A percentile compares a stretch with the other conserved stretches of the same genome.
Evolutionary conservation across 495 filamentous ascomycete genomes (phyloP).

Genomic region (Neurospora intermedia): DNA sequence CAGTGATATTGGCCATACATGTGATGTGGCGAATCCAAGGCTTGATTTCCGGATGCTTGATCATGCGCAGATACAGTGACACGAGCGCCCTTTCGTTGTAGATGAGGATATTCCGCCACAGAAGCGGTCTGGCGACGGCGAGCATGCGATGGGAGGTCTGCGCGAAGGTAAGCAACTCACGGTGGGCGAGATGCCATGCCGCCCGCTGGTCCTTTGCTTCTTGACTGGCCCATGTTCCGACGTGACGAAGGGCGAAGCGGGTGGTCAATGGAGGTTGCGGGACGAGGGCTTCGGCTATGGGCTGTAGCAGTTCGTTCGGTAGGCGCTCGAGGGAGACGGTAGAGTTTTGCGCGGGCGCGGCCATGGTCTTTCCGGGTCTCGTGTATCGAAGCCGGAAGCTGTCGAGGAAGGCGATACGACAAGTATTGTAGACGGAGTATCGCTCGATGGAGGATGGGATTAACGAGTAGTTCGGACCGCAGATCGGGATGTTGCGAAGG

Average conservation of each 20-base stretch:
- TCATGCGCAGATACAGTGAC: conserved; percentile 12
- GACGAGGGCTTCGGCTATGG: conserved; percentile 19
- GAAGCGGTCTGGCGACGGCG: conserved; percentile 19
- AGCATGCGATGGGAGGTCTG: conserved; percentile 22
- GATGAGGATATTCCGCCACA: conserved; percentile 23
- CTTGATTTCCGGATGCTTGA: conserved; percentile 11
- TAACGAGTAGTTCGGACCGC: not conserved
- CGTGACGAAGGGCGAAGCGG: conserved; percentile 19
- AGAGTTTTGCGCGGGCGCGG: not conserved
- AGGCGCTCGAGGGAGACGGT: conserved; percentile 13
- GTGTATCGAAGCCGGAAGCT: not conserved
- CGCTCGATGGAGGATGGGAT: not conserved
- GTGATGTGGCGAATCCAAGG: conserved; percentile 21
- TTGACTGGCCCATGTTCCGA: conserved; percentile 23
- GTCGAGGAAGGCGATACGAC: not conserved
- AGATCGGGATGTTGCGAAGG: not conserved
- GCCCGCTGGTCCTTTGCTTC: conserved; percentile 21
- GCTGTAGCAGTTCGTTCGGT: conserved; percentile 20
- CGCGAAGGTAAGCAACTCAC: conserved; percentile 16
- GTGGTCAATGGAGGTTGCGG: conserved; percentile 18
- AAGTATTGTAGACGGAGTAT: not conserved
- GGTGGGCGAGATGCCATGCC: conserved; percentile 16
- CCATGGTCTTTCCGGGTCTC: not conserved
- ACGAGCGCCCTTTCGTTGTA: conserved; percentile 13
- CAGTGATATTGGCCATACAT: conserved; percentile 18